Evolutionary conservation across 768 basidiomycete species (phyloP).

Genomic region (Boletus pseudopeckii): DNA sequence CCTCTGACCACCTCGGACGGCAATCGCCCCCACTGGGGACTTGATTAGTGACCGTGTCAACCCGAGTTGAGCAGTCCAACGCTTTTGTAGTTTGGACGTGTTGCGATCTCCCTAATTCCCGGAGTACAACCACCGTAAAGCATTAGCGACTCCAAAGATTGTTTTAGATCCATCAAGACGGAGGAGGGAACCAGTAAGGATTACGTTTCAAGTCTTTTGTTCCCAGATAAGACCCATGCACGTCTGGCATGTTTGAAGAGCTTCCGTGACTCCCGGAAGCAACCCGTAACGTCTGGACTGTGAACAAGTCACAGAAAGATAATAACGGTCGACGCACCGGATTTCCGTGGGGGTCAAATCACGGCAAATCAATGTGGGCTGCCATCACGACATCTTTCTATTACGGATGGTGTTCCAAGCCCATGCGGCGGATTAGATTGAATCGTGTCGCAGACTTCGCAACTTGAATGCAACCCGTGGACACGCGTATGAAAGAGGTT

Average conservation of each 20-base stretch:
- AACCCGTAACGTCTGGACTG: too few relatives aligned
- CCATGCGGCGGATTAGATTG: constrained; percentile 1
- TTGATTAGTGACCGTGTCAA: background rate
- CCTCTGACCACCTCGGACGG: background rate
- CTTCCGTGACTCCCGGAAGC: constrained; percentile 6
- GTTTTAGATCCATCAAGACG: constrained; percentile 1
- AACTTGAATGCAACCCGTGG: background rate
- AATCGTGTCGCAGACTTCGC: background rate
- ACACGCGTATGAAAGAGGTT: constrained; percentile 2
- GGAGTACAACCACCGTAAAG: background rate
- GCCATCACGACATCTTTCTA: background rate
- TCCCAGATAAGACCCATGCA: constrained; percentile 6
- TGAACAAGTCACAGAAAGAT: background rate
- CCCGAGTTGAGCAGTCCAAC: background rate
- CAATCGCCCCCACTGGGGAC: background rate
- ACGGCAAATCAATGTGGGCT: background rate
- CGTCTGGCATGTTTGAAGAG: background rate
- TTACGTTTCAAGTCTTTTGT: constrained; percentile 2
- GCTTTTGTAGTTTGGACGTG: background rate
- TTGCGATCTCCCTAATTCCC: background rate
- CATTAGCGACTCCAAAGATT: background rate
- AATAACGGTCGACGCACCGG: background rate
- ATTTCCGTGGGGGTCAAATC: background rate
- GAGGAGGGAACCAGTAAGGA: background rate
- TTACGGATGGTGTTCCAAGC: background rate